phyloP scores from a whole-genome alignment of 2,329 filamentous ascomycete species.

The Aspergillus quadrilineatus region DNA sequence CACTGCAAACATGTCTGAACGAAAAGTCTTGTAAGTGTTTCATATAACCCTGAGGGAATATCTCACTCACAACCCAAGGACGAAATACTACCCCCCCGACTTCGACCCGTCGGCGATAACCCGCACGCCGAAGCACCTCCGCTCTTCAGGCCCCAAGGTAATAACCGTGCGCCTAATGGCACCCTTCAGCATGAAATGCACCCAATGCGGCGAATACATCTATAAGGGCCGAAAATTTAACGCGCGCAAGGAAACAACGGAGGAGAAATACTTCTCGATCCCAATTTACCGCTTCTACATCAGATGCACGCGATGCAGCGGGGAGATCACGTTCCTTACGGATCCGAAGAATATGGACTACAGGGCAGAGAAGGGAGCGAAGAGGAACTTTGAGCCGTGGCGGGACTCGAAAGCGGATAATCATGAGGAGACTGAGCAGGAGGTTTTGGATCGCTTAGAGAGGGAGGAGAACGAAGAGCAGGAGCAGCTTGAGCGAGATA shows the following conservation, averaged over 20 bases:
- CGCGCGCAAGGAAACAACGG: slow-evolving; percentile 85
- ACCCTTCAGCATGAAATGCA: slow-evolving; percentile 78
- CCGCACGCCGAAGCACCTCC: slow-evolving; percentile 58
- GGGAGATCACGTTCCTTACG: slow-evolving; percentile 88
- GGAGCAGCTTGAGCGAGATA: slow-evolving; percentile 72
- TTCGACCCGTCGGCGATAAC: slow-evolving; percentile 85
- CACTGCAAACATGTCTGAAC: slow-evolving; percentile 69
- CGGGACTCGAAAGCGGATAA: slow-evolving; percentile 59
- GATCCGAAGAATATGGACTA: slow-evolving; percentile 97
- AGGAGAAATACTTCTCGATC: slow-evolving; percentile 85
- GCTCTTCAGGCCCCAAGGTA: slow-evolving; percentile 69
- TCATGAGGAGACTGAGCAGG: slow-evolving; percentile 76
- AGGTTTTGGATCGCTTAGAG: slow-evolving; percentile 81
- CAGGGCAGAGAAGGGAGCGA: slow-evolving; percentile 74
- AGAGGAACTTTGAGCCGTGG: slow-evolving; percentile 94
- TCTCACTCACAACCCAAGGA: slow-evolving; percentile 8
- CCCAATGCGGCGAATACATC: slow-evolving; percentile 68
- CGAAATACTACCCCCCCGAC: slow-evolving; percentile 64
- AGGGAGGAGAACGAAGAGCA: slow-evolving; percentile 65
- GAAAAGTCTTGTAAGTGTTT: slow-evolving; percentile 9
- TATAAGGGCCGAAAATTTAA: slow-evolving; percentile 96
- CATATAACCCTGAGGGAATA: neutral
- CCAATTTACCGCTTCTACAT: slow-evolving; percentile 90
- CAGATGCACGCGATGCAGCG: slow-evolving; percentile 79
- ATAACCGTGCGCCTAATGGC: slow-evolving; percentile 90